Conservation (phyloP, 2,329 filamentous ascomycete species). For the Botrytis elliptica region DNA sequence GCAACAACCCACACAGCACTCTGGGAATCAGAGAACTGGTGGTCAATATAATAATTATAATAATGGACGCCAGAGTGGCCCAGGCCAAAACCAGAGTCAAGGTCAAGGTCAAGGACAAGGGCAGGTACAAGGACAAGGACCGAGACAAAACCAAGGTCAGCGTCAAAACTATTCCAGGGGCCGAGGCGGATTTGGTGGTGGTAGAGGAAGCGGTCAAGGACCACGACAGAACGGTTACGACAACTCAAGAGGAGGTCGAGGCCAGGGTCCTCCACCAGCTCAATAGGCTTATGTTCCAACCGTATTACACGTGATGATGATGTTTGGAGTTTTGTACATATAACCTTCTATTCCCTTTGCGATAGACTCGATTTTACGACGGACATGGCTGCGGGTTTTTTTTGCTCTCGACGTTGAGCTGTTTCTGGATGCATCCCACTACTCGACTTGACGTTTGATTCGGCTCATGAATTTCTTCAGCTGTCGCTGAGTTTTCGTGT, state of each 20-base stretch:
- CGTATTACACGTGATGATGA: slow-evolving; percentile 23
- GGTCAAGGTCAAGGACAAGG: slow-evolving; percentile 35
- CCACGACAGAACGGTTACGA: slow-evolving; percentile 36
- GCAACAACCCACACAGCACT: slow-evolving; percentile 32
- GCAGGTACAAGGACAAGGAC: slow-evolving; percentile 34
- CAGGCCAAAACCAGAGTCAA: slow-evolving; percentile 33
- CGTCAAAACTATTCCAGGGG: slow-evolving; percentile 20
- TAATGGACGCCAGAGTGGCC: slow-evolving; percentile 35
- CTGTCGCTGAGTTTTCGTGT: slow-evolving; percentile 32
- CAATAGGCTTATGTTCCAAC: slow-evolving; percentile 31
- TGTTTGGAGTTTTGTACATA: slow-evolving; percentile 39
- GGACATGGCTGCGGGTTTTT: slow-evolving; percentile 27
- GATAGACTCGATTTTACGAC: slow-evolving; percentile 35
- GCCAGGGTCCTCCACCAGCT: slow-evolving; percentile 33
- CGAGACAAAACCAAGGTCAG: slow-evolving; percentile 29
- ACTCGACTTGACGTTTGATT: slow-evolving; percentile 26
- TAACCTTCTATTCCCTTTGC: slow-evolving; percentile 34
- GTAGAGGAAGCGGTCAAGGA: slow-evolving; percentile 32
- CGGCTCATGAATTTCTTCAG: slow-evolving; percentile 27
- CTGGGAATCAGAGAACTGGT: slow-evolving; percentile 29
- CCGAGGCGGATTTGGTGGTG: slow-evolving; percentile 29
- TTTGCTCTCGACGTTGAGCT: slow-evolving; percentile 28
- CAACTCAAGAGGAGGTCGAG: slow-evolving; percentile 38
- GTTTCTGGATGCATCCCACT: slow-evolving; percentile 24
- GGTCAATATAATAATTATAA: slow-evolving; percentile 28